Conservation (phyloP, 768 basidiomycete genomes). For the Neoboletus magnificus region DNA sequence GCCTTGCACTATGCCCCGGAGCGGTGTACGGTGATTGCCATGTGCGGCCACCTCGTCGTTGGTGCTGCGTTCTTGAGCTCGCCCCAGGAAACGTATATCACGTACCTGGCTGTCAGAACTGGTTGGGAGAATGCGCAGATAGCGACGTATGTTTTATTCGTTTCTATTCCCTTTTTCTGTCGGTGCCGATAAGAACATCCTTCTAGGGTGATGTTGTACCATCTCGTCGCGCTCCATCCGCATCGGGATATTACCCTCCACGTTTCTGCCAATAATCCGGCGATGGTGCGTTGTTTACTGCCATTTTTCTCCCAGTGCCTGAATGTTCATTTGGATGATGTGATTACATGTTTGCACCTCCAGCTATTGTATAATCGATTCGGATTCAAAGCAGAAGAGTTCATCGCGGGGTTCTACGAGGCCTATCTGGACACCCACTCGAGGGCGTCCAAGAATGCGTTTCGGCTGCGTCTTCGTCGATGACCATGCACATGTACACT, state of each 20-base stretch:
- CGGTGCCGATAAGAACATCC: not conserved
- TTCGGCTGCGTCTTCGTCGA: slow-evolving; percentile 69
- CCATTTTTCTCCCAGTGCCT: not conserved
- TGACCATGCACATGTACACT: slow-evolving; percentile 17
- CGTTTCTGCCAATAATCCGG: slow-evolving; percentile 77
- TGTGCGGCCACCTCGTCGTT: slow-evolving; percentile 66
- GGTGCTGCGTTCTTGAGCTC: slow-evolving; percentile 76
- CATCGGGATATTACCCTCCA: slow-evolving; percentile 78
- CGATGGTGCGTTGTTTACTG: slow-evolving; percentile 50
- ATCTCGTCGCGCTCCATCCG: slow-evolving; percentile 68
- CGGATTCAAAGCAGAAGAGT: slow-evolving; percentile 86
- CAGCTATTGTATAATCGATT: slow-evolving; percentile 82
- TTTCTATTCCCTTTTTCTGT: not conserved
- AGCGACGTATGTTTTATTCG: slow-evolving; percentile 51
- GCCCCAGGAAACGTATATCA: slow-evolving; percentile 79
- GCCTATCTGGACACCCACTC: slow-evolving; percentile 70
- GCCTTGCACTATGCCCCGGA: slow-evolving; percentile 67
- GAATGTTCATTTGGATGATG: not conserved
- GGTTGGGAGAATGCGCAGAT: slow-evolving; percentile 83
- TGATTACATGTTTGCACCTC: not conserved
- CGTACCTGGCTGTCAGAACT: slow-evolving; percentile 71
- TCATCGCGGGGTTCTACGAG: slow-evolving; percentile 78
- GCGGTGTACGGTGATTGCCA: slow-evolving; percentile 70
- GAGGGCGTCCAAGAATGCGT: slow-evolving; percentile 75
- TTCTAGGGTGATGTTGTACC: slow-evolving; percentile 70